Evolutionary conservation across 83 land plant genomes (phyloP).

Genomic region (Picea abies): DNA sequence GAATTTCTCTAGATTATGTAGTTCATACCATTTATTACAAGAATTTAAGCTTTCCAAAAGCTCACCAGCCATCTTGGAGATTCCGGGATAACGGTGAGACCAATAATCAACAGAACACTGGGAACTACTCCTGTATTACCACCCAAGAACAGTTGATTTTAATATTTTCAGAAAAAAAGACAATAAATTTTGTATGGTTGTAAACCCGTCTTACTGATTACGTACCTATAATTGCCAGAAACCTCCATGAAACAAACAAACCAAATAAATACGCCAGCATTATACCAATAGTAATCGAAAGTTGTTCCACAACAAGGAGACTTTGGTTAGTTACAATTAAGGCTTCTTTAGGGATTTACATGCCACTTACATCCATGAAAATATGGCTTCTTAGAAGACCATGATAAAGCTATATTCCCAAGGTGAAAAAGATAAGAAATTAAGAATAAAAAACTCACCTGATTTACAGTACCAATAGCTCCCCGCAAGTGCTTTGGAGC

Average conservation of each 20-base stretch:
- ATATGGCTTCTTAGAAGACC: not conserved
- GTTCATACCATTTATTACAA: no score
- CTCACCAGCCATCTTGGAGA: conserved; percentile 78
- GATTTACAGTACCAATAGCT: conserved; percentile 84
- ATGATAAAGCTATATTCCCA: not conserved
- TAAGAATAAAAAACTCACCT: conserved; percentile 38
- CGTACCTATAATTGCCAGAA: conserved; percentile 67
- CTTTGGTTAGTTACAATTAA: no score
- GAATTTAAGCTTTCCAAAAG: not conserved
- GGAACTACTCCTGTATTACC: conserved; percentile 44
- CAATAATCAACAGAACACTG: conserved; percentile 38
- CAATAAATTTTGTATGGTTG: no score
- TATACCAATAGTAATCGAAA: conserved; percentile 75
- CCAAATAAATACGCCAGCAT: conserved; percentile 72
- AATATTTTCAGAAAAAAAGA: not conserved
- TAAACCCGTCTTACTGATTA: not conserved
- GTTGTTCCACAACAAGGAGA: conserved; percentile 21
- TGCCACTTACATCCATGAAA: not conserved
- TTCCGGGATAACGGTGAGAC: conserved; percentile 58
- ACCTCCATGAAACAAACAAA: conserved; percentile 56
- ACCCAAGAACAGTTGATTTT: not conserved
- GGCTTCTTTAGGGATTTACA: not conserved
- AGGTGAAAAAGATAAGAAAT: not conserved
- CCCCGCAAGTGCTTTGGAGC: conserved; percentile 88
- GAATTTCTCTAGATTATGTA: not conserved